Base-by-base conservation (phyloP, 495 filamentous ascomycete genomes). In the Delitschia confertaspora region DNA sequence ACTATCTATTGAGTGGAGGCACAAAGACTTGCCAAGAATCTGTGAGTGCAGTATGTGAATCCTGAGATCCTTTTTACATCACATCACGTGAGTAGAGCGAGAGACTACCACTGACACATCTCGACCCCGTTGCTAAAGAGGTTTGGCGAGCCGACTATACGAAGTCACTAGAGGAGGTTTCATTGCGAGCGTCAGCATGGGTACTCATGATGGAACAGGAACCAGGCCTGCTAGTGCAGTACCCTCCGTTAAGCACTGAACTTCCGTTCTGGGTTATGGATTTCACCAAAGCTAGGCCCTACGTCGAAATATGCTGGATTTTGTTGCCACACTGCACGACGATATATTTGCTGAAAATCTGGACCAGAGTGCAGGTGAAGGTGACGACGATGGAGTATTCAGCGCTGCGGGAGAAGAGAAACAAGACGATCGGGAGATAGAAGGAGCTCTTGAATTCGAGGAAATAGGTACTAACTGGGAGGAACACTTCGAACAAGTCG, bases 151-250 rank as follows among this genome's bases (percentile, higher is more conserved):
- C 39, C 11, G 39, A 42, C 13, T 42, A 42, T 22, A 32, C 39
- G 11, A n/a, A 32, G 16, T 32, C 39, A 11, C 16, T 33, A 14
- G 39, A 32, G 21, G 39, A 42, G 20, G 39, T 42, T 9, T 42
- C 21, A 10, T 19, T 20, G 26, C 4, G 14, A 33, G 39, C 39
- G 7, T 42, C 39, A 4, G 39, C 39, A 8, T 42, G 39, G 39
- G 17, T 42, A 5, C 39, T 42, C 6, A 42, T 42, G 39, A 42
- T 42, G 39, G 39, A 42, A 18, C 39, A 42, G 14, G 17, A n/a
- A 19, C 39, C 39, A 3, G 33, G 14, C 17, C 17, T 33, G 19
- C 27, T 42, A 5, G 18, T 42, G 4, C 25, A 42, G 13, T 42
- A 42, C 18, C 39, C 39, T 4, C 7, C 39, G 3, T 33, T 42